phyloP scores from a whole-genome alignment of 371 early-diverging fungal genomes.

The Coemansia sp. region DNA sequence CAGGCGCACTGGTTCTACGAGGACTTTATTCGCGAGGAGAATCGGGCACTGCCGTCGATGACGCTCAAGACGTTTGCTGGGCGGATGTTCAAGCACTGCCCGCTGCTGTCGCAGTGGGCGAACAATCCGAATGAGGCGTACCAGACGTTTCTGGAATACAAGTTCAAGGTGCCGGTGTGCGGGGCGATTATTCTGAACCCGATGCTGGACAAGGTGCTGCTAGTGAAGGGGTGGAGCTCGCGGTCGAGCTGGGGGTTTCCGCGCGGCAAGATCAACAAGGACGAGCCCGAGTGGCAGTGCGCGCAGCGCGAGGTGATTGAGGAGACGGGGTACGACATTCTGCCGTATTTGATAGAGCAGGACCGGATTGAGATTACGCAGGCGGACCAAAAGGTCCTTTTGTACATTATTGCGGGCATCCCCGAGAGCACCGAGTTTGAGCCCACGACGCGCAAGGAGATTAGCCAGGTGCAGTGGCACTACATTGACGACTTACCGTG shows the following conservation, averaged over 20 bases:
- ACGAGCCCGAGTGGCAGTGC: constrained; percentile 89
- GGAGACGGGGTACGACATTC: constrained; percentile 96
- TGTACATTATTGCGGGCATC: constrained; percentile 92
- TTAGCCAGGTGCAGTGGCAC: constrained; percentile 70
- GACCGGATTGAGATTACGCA: constrained; percentile 68
- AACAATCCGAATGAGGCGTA: constrained; percentile 83
- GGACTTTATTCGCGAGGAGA: constrained; percentile 90
- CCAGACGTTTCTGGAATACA: constrained; percentile 91
- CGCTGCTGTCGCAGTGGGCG: constrained; percentile 83
- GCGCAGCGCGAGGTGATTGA: constrained; percentile 96
- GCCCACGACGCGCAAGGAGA: constrained; percentile 95
- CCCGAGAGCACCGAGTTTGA: constrained; percentile 80
- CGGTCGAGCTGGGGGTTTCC: constrained; percentile 96
- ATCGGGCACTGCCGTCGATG: constrained; percentile 58
- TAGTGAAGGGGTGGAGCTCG: constrained; percentile 91
- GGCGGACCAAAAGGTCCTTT: constrained; percentile 82
- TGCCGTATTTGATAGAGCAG: constrained; percentile 60
- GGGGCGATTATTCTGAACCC: constrained; percentile 97
- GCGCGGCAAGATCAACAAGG: constrained; percentile 98
- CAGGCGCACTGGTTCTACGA: constrained; percentile 99
- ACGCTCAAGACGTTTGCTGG: constrained; percentile 79
- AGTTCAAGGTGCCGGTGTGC: constrained; percentile 97
- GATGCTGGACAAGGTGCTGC: constrained; percentile 77
- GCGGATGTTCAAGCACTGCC: constrained; percentile 82
- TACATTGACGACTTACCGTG: constrained; percentile 54